These are phyloP conservation scores for Piper betle DNA, from an alignment of 164 flowering plant genomes.

Conservation along the genomic window DNA sequence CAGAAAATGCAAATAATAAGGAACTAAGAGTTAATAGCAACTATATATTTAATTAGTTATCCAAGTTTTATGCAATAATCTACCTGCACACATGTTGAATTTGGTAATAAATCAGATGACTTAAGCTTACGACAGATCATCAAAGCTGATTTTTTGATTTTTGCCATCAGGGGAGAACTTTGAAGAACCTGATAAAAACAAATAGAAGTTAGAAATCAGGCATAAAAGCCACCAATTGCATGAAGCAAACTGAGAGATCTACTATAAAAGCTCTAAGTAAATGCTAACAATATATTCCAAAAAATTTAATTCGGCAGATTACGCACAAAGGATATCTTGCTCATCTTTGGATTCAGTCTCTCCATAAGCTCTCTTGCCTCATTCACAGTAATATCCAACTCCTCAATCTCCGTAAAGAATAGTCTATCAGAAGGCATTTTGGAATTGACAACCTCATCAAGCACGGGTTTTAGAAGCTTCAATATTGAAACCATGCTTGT, in stretches of 20 bases:
- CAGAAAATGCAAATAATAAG: too few relatives aligned
- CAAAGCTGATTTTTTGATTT: slow-evolving; percentile 34
- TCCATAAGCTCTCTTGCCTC: slow-evolving; percentile 80
- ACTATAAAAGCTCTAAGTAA: background rate
- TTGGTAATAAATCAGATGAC: slow-evolving; percentile 31
- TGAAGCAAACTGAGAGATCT: background rate
- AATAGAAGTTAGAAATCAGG: too few relatives aligned
- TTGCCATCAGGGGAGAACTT: slow-evolving; percentile 40
- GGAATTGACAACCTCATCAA: slow-evolving; percentile 54
- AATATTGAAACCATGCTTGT: slow-evolving; percentile 28
- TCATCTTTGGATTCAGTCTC: slow-evolving; percentile 62
- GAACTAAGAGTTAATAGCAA: too few relatives aligned
- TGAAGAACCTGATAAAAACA: slow-evolving; percentile 37
- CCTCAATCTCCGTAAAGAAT: slow-evolving; percentile 52
- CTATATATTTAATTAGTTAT: background rate
- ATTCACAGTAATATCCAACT: slow-evolving; percentile 55
- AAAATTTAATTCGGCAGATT: background rate
- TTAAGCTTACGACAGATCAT: slow-evolving; percentile 32
- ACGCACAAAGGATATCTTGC: slow-evolving; percentile 58
- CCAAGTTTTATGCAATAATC: slow-evolving; percentile 5
- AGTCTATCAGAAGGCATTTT: slow-evolving; percentile 32
- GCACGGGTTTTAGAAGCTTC: slow-evolving; percentile 64
- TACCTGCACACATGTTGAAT: slow-evolving; percentile 43
- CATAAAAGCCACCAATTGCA: background rate
- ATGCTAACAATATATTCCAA: background rate